These are phyloP conservation scores for Rhizopogon vinicolor DNA, from an alignment of 768 basidiomycete species.

Conservation along the genomic window DNA sequence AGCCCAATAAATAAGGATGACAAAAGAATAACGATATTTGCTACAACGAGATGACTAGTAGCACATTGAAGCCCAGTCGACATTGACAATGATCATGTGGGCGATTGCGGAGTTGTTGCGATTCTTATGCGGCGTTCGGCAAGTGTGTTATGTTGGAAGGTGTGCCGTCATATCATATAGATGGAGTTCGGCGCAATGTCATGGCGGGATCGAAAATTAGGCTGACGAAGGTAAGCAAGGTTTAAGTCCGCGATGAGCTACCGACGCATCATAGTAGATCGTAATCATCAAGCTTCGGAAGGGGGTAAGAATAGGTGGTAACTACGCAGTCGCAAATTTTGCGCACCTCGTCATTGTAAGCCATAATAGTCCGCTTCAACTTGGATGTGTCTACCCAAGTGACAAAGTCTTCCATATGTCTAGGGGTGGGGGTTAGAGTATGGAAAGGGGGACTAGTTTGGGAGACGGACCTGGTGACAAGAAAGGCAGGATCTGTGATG, in stretches of 20 bases:
- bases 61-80: too few species aligned
- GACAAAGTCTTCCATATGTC: constrained; percentile 98
- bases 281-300: constrained; percentile 83
- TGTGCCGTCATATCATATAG: background rate
- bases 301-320: constrained; percentile 11
- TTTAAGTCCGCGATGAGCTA: constrained; percentile 1
- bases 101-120: background rate
- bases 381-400: constrained; percentile 99
- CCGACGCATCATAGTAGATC: constrained; percentile 59
- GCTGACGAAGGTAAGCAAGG: background rate
- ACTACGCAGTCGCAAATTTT: background rate
- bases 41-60: background rate
- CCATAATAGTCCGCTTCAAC: constrained; percentile 91
- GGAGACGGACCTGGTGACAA: constrained; percentile 73
- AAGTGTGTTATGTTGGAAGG: background rate
- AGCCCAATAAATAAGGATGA: too few species aligned
- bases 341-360: constrained; percentile 91
- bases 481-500: constrained; percentile 92
- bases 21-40: too few species aligned
- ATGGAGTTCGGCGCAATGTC: too few species aligned
- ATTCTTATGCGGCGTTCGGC: background rate
- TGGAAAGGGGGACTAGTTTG: background rate
- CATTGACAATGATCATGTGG: background rate
- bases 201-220: background rate
- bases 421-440: constrained; percentile 22